Conservation (phyloP, 179 eudicot genomes). For the Beta lomatogona region DNA sequence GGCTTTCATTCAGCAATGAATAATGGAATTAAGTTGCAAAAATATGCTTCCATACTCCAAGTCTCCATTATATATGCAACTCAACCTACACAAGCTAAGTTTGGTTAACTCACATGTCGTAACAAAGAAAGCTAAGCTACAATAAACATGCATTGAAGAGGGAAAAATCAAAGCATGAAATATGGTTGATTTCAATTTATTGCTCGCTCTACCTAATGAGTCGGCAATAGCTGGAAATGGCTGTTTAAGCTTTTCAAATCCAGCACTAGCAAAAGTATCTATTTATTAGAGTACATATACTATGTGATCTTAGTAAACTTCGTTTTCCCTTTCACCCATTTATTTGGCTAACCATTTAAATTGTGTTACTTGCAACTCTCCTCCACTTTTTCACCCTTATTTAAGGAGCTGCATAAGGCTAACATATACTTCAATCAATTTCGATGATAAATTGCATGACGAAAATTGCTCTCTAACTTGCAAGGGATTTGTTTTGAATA, state of each 20-base stretch:
- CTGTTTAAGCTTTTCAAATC: neutral
- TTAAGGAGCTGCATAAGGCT: neutral
- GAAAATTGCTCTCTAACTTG: too few relatives aligned
- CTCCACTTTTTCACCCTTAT: neutral
- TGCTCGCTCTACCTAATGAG: neutral
- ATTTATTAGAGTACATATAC: neutral
- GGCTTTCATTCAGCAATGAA: neutral
- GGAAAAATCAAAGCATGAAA: neutral
- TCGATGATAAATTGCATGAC: neutral
- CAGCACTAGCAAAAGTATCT: neutral
- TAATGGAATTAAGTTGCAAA: neutral
- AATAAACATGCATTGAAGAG: neutral
- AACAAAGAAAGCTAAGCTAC: neutral
- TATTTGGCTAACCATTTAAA: neutral
- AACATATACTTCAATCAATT: neutral
- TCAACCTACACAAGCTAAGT: neutral
- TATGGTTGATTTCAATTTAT: constrained; percentile 1
- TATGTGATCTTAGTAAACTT: neutral
- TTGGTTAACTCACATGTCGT: neutral
- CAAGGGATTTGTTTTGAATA: neutral
- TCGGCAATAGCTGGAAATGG: neutral
- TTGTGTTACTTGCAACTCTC: neutral
- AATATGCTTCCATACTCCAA: neutral
- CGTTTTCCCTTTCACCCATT: neutral
- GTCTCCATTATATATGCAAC: neutral